Base-by-base conservation (phyloP, 768 basidiomycete species). In the Mycena indigotica region DNA sequence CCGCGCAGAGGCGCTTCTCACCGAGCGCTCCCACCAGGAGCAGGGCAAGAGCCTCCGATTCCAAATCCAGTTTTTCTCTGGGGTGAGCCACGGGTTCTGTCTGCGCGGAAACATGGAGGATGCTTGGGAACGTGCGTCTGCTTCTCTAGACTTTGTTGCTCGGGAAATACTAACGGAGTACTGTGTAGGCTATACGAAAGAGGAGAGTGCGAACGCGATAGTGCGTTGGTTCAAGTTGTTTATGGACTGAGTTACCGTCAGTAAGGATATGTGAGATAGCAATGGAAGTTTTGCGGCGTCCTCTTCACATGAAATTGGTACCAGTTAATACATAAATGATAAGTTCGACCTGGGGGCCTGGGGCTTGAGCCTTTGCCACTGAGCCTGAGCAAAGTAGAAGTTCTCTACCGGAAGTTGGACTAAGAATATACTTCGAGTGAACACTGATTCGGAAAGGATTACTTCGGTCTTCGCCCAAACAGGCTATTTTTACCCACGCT, bases 1-100 rank as follows among this genome's bases (percentile, higher is more conserved):
- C 39, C 65, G 69, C 21, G 73, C 73, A 1, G 80, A 81, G 51
- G 77, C 75, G 46, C 73, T 78, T 16, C 70, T 81, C 26, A 69
- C 71, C 5, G 24, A 48, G n/a, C 46, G 46, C 46, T 13, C 24
- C 21, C n/a, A n/a, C n/a, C n/a, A n/a, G n/a, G 28, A 28, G 46
- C 61, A 6, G 25, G 16, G 4, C 5, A 28, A 16, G 5, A 29
- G 30, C 30, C 25, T 45, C 38, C 50, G 17, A 4, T 63, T 53
- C 44, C 51, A 59, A 29, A 69, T 78, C 57, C 80, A 81, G 55
- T 52, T 75, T 24, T 80, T 81, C 62, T 72, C 73, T 13, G 73
- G 76, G 4, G 73, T 73, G 28, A 60, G 53, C 41, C 66, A 67
- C 35, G 66, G 66, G 0, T 67, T 67, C 41, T 63, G 62, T 6